Evolutionary conservation across 306 rosid genomes (phyloP).

Genomic region (Trifolium fragiferum): DNA sequence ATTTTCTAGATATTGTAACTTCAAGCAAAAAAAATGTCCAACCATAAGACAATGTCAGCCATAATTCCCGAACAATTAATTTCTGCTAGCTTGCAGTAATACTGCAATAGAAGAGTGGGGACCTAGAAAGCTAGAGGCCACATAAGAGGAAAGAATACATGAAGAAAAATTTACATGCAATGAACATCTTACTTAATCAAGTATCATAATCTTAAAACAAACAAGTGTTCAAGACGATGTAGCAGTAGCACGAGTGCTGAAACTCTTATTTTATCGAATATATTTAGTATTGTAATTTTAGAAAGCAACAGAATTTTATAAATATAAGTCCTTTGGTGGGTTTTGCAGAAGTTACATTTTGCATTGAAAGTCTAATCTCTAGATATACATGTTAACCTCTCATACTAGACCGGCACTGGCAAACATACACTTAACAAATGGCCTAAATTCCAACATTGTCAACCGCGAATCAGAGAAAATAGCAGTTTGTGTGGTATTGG

Average conservation of each 20-base stretch:
- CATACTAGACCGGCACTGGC: neutral
- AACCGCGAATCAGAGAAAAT: no score
- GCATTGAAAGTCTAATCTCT: neutral
- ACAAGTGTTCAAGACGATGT: neutral
- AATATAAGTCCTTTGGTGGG: no score
- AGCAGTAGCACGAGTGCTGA: neutral
- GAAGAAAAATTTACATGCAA: no score
- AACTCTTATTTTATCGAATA: no score
- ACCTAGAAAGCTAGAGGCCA: no score
- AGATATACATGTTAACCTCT: conserved; percentile 10
- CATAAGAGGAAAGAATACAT: no score
- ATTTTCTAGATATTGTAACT: neutral
- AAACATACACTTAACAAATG: neutral
- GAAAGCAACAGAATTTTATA: neutral
- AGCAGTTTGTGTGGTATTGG: no score
- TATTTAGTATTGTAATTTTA: neutral
- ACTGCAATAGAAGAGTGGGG: no score
- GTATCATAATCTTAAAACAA: no score
- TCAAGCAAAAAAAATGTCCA: neutral
- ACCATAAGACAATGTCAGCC: neutral
- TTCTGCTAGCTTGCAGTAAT: no score
- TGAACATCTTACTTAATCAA: no score
- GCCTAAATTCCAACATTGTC: neutral
- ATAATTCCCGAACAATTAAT: neutral
- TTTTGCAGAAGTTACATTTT: no score